phyloP scores from a whole-genome alignment of 1,139 yeast species.

The Barnettozyma hawaiiensis region DNA sequence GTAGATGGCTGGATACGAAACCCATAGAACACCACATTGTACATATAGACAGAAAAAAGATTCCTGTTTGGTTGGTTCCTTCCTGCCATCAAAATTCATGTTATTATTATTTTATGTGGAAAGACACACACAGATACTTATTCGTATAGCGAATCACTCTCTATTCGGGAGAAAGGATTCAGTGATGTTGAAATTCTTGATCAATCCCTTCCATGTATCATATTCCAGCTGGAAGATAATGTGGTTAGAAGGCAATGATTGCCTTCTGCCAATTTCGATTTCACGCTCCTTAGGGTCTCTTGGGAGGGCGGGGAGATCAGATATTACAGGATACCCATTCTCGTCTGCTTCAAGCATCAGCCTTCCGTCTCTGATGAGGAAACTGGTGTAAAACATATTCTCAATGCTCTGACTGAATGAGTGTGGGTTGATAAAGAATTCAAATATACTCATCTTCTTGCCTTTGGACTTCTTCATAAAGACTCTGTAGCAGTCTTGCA shows the following conservation, averaged over 20 bases:
- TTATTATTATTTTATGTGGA: neutral
- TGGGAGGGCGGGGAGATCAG: constrained; percentile 27
- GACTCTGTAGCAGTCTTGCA: constrained; percentile 41
- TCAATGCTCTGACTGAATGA: constrained; percentile 80
- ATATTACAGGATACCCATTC: constrained; percentile 44
- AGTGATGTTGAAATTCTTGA: constrained; percentile 45
- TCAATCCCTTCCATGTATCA: constrained; percentile 54
- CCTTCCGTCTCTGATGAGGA: constrained; percentile 69
- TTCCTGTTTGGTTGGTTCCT: no score
- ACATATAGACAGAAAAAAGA: constrained; percentile 1
- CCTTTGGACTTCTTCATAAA: constrained; percentile 32
- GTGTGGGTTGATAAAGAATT: constrained; percentile 65
- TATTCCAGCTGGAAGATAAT: constrained; percentile 68
- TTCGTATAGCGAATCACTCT: neutral
- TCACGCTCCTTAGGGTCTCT: constrained; percentile 23
- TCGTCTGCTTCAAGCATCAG: constrained; percentile 47
- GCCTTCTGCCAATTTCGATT: constrained; percentile 27
- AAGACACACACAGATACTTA: neutral
- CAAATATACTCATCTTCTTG: constrained; percentile 50
- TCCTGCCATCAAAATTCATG: neutral
- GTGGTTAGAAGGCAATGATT: constrained; percentile 41
- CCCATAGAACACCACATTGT: neutral
- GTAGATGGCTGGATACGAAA: constrained; percentile 45
- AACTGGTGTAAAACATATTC: constrained; percentile 76
- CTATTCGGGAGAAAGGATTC: constrained; percentile 49